Evolutionary conservation across 2,329 filamentous ascomycete species (phyloP).

Genomic region (Fusarium pseudograminearum): DNA sequence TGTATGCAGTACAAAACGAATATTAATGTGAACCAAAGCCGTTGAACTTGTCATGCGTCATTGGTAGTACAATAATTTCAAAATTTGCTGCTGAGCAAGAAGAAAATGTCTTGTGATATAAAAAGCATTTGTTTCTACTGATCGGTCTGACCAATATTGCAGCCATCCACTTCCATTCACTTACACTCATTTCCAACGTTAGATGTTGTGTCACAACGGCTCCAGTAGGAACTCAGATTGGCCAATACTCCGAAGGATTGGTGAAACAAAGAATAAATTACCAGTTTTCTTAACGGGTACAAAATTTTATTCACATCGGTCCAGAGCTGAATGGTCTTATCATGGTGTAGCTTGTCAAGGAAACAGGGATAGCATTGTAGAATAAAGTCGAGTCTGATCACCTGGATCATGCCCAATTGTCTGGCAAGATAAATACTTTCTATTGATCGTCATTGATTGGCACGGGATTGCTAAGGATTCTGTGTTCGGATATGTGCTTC

Average conservation of each 20-base stretch:
- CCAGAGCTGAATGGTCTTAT: neutral
- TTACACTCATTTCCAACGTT: slow-evolving; percentile 29
- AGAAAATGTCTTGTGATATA: neutral
- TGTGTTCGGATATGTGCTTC: neutral
- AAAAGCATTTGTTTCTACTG: slow-evolving; percentile 4
- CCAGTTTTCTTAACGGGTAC: slow-evolving; percentile 2
- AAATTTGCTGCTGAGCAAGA: neutral
- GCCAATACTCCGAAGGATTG: slow-evolving; percentile 31
- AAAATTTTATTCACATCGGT: slow-evolving; percentile 7
- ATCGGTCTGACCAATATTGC: slow-evolving; percentile 21
- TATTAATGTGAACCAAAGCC: slow-evolving; percentile 11
- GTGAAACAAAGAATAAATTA: slow-evolving; percentile 24
- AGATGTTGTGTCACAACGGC: slow-evolving; percentile 35
- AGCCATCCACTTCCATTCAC: slow-evolving; percentile 17
- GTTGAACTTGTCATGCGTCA: slow-evolving; percentile 16
- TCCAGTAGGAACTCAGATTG: slow-evolving; percentile 25
- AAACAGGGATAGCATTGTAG: neutral
- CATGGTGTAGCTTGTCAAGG: neutral
- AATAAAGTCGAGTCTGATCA: slow-evolving; percentile 4
- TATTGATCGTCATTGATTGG: neutral
- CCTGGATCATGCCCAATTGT: neutral
- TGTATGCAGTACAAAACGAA: slow-evolving; percentile 10
- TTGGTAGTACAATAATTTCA: slow-evolving; percentile 12
- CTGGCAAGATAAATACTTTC: neutral
- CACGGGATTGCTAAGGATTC: neutral